A percentile compares a stretch with the other conserved stretches of the same genome.
Conservation (phyloP, 805 yeast species). For the Wickerhamiella bombiphila region DNA sequence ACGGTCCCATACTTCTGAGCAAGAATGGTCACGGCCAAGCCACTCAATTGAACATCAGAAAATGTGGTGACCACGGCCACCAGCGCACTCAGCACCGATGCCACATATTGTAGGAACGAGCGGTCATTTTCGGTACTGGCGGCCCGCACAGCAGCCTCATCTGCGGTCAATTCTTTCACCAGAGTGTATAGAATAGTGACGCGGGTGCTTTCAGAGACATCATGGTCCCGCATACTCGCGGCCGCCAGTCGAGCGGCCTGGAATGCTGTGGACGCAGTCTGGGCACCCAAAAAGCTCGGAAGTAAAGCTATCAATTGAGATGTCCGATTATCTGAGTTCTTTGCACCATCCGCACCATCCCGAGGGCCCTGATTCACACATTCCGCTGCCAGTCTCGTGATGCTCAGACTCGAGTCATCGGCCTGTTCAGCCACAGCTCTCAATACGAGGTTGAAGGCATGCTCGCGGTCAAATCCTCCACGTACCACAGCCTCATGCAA, state of each 20-base stretch:
- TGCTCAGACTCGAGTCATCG: background rate
- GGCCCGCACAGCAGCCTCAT: slow-evolving; percentile 24
- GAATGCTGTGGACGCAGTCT: slow-evolving; percentile 34
- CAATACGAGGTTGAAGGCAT: background rate
- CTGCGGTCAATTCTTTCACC: slow-evolving; percentile 53
- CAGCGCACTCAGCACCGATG: slow-evolving; percentile 14
- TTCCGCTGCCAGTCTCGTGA: background rate
- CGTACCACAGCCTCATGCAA: background rate
- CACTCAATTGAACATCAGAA: slow-evolving; percentile 51
- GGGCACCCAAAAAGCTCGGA: slow-evolving; percentile 31
- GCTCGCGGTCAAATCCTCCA: background rate
- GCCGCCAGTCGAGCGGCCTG: slow-evolving; percentile 47
- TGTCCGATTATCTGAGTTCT: slow-evolving; percentile 4
- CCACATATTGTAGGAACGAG: slow-evolving; percentile 19
- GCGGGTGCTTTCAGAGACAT: slow-evolving; percentile 8
- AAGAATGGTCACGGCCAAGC: slow-evolving; percentile 65
- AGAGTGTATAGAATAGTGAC: slow-evolving; percentile 65
- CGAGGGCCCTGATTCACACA: no score
- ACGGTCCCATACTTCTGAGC: slow-evolving; percentile 27
- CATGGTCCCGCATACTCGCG: slow-evolving; percentile 44
- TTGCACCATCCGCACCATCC: no score
- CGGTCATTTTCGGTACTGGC: slow-evolving; percentile 22
- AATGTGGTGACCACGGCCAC: slow-evolving; percentile 14
- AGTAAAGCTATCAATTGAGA: slow-evolving; percentile 17
- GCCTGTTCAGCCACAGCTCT: background rate